Evolutionary conservation across 257 asterid genomes (phyloP), one percentile per base, ranked within the genome.

Genomic region (Solanum chmielewskii): DNA sequence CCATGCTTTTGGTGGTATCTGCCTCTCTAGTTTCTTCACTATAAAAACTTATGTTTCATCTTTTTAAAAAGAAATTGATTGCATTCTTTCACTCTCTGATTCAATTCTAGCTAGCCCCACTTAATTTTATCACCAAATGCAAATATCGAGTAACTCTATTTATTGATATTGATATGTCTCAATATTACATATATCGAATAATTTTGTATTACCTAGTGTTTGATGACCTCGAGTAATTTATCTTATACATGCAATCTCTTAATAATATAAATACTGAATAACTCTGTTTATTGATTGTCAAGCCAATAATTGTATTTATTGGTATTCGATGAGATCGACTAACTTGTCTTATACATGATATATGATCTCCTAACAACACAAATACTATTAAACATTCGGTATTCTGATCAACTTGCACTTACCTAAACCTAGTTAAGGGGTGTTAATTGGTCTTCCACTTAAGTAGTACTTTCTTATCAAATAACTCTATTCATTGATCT

Each of bases 1-100:
- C 92, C 89, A 87, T 25, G 52, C 49, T 84, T 70, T 87, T 85
- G n/a, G 80, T 89, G 25, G 62, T 18, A 59, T 86, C 52, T 70
- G 52, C 16, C 35, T 85, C 25, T 35, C 31, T 41, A 83, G 41
- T 87, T 88, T 91, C 87, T 68, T 73, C 60, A 89, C 85, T 86
- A 91, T 81, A 47, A 47, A 41, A 82, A 49, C 35, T 47, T 59
- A 11, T 41, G 73, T 64, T 86, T 68, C 68, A 70, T 64, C 42
- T 7, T 80, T 84, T 74, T 64, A 0, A 62, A 16, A 15, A 64
- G 81, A 68, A 45, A 39, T 76, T 52, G 83, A 86, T 68, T 39
- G 21, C 74, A 45, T 83, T 27, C 86, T 27, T 81, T 18, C 42
- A 47, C 59, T 76, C 31, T 74, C 39, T 89, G 15, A 33, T 25